Conservation (phyloP, 2,329 filamentous ascomycete genomes). For the Fusarium sacchari region DNA sequence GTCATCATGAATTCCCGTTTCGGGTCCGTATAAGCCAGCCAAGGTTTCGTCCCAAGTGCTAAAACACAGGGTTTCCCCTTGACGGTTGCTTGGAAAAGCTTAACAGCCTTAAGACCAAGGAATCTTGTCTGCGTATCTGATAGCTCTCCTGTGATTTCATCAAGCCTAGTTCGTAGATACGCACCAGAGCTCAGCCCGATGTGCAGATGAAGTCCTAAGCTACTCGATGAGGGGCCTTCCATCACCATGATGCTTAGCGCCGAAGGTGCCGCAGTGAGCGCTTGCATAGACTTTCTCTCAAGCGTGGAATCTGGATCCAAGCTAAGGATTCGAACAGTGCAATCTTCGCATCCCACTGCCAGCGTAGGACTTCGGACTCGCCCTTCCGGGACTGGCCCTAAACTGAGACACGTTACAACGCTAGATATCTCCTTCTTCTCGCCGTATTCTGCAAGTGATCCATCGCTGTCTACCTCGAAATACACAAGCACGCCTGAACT, state of each 20-base stretch:
- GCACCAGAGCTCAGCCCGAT: slow-evolving; percentile 96
- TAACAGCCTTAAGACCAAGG: slow-evolving; percentile 87
- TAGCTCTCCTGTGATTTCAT: slow-evolving; percentile 93
- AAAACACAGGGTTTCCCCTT: slow-evolving; percentile 85
- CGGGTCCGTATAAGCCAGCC: slow-evolving; percentile 92
- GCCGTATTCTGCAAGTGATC: slow-evolving; percentile 89
- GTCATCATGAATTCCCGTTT: slow-evolving; percentile 91
- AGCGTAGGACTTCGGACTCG: slow-evolving; percentile 89
- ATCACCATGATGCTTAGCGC: slow-evolving; percentile 92
- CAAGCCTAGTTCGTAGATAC: slow-evolving; percentile 91
- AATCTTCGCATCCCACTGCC: slow-evolving; percentile 96
- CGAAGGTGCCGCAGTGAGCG: slow-evolving; percentile 88
- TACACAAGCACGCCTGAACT: slow-evolving; percentile 98
- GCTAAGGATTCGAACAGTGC: slow-evolving; percentile 91
- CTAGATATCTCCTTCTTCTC: slow-evolving; percentile 95
- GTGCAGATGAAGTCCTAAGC: slow-evolving; percentile 91
- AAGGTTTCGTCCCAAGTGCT: slow-evolving; percentile 89
- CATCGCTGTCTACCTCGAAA: slow-evolving; percentile 95
- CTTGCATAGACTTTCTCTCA: slow-evolving; percentile 94
- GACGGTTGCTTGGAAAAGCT: slow-evolving; percentile 87
- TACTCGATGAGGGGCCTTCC: slow-evolving; percentile 90
- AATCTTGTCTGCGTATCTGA: slow-evolving; percentile 96
- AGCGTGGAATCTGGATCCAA: slow-evolving; percentile 89
- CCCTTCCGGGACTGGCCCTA: slow-evolving; percentile 92
- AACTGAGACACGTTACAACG: slow-evolving; percentile 89